phyloP scores from a whole-genome alignment of 2,329 filamentous ascomycete genomes.

The Trichophyton schoenleinii region DNA sequence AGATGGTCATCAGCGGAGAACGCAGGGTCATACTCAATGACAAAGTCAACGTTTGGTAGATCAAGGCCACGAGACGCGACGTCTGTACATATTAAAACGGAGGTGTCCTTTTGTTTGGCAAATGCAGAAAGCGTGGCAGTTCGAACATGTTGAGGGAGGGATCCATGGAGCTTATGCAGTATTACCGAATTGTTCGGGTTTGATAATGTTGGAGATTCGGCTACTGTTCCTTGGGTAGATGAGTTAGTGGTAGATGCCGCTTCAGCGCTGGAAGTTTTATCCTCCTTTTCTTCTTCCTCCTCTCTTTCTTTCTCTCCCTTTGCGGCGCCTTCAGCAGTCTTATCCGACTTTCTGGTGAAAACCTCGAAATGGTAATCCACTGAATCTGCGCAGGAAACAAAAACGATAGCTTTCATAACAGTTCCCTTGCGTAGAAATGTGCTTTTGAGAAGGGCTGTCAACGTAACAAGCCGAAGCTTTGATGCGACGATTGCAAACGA shows the following conservation, averaged over 20 bases:
- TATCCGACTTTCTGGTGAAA: conserved; percentile 41
- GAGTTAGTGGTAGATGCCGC: background rate
- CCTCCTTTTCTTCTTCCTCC: background rate
- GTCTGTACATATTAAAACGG: conserved; percentile 83
- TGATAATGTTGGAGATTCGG: conserved; percentile 58
- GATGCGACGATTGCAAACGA: conserved; percentile 76
- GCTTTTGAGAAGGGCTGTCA: conserved; percentile 71
- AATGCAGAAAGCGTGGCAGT: conserved; percentile 78
- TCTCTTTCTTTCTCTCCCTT: conserved; percentile 14
- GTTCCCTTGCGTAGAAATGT: conserved; percentile 79
- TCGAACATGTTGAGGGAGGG: conserved; percentile 72
- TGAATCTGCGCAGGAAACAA: conserved; percentile 91
- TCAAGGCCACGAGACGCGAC: conserved; percentile 92
- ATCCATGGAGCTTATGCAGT: conserved; percentile 81
- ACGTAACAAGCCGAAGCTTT: conserved; percentile 78
- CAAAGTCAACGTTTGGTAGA: conserved; percentile 84
- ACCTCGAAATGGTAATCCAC: conserved; percentile 94
- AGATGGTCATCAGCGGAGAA: conserved; percentile 90
- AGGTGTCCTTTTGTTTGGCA: conserved; percentile 57
- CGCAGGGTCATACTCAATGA: conserved; percentile 91
- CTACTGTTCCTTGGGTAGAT: conserved; percentile 30
- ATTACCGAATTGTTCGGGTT: conserved; percentile 64
- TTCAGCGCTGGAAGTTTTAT: background rate
- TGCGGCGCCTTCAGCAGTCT: conserved; percentile 5
- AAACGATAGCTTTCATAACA: conserved; percentile 93